Evolutionary conservation across 148 eudicot genomes (phyloP).

Genomic region (Nepenthes mirabilis): DNA sequence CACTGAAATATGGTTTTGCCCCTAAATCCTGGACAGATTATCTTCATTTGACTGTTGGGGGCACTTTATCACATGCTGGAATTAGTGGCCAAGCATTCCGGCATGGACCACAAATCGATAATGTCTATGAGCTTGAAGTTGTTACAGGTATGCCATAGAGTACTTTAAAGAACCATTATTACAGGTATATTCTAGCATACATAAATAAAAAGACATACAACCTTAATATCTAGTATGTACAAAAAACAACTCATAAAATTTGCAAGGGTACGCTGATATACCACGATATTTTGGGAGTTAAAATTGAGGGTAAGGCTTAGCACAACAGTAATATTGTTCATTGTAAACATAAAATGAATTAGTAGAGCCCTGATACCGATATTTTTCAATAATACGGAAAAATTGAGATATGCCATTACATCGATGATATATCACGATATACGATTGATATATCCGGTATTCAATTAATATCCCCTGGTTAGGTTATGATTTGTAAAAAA

Average conservation of each 20-base stretch:
- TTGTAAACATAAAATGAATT: too few species aligned
- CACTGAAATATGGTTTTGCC: constrained; percentile 62
- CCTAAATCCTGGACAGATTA: constrained; percentile 98
- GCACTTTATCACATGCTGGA: constrained; percentile 91
- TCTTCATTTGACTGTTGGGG: constrained; percentile 88
- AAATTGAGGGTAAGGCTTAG: too few species aligned
- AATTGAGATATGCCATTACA: too few species aligned
- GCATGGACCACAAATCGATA: constrained; percentile 87
- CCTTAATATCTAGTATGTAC: too few species aligned
- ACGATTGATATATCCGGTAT: too few species aligned
- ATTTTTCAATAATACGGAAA: too few species aligned
- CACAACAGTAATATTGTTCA: too few species aligned
- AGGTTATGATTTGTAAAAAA: too few species aligned
- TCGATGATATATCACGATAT: too few species aligned
- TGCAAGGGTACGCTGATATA: not conserved
- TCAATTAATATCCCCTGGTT: too few species aligned
- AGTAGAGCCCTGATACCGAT: too few species aligned
- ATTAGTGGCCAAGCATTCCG: constrained; percentile 88
- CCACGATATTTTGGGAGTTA: too few species aligned
- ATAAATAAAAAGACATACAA: not conserved
- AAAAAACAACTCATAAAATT: not conserved
- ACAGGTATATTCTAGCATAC: not conserved
- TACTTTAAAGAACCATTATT: constrained; percentile 13
- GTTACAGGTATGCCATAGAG: constrained; percentile 57
- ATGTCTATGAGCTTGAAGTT: constrained; percentile 72